Evolutionary conservation across 495 filamentous ascomycete genomes (phyloP).

Genomic region (Platismatia glauca): DNA sequence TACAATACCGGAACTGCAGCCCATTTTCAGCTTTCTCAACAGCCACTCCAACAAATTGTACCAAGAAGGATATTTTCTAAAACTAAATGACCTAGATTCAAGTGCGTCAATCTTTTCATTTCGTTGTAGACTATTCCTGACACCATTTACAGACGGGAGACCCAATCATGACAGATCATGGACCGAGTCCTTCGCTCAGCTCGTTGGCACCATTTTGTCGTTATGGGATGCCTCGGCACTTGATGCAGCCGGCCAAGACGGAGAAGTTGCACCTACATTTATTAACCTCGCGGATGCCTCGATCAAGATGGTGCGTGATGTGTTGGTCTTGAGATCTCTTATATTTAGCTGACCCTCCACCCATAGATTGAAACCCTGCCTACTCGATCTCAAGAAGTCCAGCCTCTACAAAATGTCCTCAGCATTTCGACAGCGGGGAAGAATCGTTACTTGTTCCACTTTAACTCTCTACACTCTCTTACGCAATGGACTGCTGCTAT

Average conservation of each 20-base stretch:
- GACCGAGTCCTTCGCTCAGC: constrained; percentile 94
- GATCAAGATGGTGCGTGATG: constrained; percentile 71
- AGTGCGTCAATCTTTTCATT: constrained; percentile 46
- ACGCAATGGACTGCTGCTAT: constrained; percentile 96
- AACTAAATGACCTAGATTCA: constrained; percentile 84
- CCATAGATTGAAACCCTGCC: constrained; percentile 80
- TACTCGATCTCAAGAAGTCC: constrained; percentile 62
- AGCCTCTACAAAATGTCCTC: constrained; percentile 83
- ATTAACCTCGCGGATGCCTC: constrained; percentile 96
- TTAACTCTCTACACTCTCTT: constrained; percentile 87
- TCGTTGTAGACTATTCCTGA: constrained; percentile 14
- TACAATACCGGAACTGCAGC: constrained; percentile 84
- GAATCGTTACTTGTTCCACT: constrained; percentile 92
- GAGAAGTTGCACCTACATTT: constrained; percentile 86
- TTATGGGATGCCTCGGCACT: constrained; percentile 93
- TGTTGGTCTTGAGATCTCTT: background rate
- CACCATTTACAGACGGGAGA: constrained; percentile 57
- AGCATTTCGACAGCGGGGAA: constrained; percentile 91
- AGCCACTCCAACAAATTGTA: constrained; percentile 95
- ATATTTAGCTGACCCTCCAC: constrained; percentile 12
- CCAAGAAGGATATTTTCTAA: constrained; percentile 95
- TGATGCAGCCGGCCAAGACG: constrained; percentile 73
- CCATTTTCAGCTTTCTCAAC: constrained; percentile 89
- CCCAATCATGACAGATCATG: constrained; percentile 79
- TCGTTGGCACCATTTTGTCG: constrained; percentile 89